Percentiles rank a stretch among this genome's conserved stretches.
These are phyloP conservation scores for Neurospora cerealis DNA, from an alignment of 495 filamentous ascomycete species.

Conservation along the genomic window DNA sequence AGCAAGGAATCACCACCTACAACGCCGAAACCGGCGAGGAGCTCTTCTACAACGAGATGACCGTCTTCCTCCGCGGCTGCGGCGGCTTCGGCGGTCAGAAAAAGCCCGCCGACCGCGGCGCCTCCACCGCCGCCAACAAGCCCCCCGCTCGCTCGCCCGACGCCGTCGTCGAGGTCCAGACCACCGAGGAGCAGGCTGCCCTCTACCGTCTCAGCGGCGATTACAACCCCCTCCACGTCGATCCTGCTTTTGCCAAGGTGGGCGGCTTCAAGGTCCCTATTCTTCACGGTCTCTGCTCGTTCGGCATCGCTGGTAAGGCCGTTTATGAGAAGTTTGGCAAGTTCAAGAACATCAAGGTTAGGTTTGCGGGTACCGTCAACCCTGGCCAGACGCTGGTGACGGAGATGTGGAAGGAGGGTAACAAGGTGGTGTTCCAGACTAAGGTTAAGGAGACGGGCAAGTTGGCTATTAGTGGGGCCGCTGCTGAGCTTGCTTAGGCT, in stretches of 20 bases:
- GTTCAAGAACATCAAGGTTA: conserved; percentile 91
- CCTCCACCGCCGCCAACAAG: conserved; percentile 66
- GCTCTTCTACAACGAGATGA: conserved; percentile 93
- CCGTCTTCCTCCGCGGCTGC: conserved; percentile 82
- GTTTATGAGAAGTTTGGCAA: conserved; percentile 74
- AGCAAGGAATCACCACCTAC: conserved; percentile 64
- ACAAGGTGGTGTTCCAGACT: conserved; percentile 80
- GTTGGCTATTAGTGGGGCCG: conserved; percentile 77
- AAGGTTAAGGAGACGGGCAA: conserved; percentile 96
- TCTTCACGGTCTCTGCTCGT: conserved; percentile 90
- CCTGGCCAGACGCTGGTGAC: conserved; percentile 91
- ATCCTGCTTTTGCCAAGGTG: conserved; percentile 87
- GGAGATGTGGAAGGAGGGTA: conserved; percentile 98
- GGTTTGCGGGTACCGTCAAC: conserved; percentile 86
- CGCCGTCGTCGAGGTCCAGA: conserved; percentile 76
- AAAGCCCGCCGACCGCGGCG: conserved; percentile 70
- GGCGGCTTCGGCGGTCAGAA: conserved; percentile 85
- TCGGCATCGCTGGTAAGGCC: conserved; percentile 85
- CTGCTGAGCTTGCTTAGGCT: conserved; percentile 73
- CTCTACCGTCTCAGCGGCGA: conserved; percentile 93
- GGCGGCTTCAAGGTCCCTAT: conserved; percentile 95
- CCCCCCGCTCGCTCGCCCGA: conserved; percentile 71
- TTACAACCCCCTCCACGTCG: conserved; percentile 84
- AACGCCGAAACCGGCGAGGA: conserved; percentile 79
- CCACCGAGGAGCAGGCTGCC: conserved; percentile 86